Base-by-base conservation (phyloP, 2,329 filamentous ascomycete species). In the Epichloe aotearoae region DNA sequence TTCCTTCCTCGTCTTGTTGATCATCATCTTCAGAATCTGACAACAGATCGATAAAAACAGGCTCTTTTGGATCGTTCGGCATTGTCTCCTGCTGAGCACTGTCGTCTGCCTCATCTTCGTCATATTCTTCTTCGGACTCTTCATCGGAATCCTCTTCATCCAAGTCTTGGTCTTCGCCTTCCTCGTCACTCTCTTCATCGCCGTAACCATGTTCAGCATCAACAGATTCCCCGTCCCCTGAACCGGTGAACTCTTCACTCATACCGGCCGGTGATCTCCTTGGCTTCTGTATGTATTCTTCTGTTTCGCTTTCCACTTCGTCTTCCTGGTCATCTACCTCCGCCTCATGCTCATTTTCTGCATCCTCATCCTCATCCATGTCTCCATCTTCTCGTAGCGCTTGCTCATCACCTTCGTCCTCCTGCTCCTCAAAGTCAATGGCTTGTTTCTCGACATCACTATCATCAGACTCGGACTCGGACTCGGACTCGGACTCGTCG, bases 21-120 rank as follows among this genome's bases (percentile, higher is more conserved):
- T 37, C 20, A 5, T 47, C 49, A 4, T 46, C 48, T 10, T 49
- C 48, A 33, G 69, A 72, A 51, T 75, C 71, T 0, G 73, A 74
- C 3, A 75, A 60, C 10, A 76, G 57, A 49, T 67, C 68, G 52
- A 76, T 76, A 17, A 75, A 65, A 4, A 74, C 65, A 1, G 71
- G 70, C 7, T 64, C 60, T 7, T 59, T 60, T 1, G 64, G 53
- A 10, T 53, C 53, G 11, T 58, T 36, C 5, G 57, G 54, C 12
- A 37, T 41, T 26, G 42, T 41, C 41, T 43, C 38, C 43, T 52
- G 36, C 14, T 49, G 39, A 38, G 40, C 40, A 37, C 53, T 30
- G 15, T 47, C 52, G 11, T 45, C 50, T 10, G 41, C 47, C 7
- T 53, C 51, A 6, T 37, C 41, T 3, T 36, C 50, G 5, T 49